Percentiles rank a stretch among this genome's conserved stretches.
phyloP scores from a whole-genome alignment of 352 stramenopile species.

The Hyaloperonospora arabidopsidis region DNA sequence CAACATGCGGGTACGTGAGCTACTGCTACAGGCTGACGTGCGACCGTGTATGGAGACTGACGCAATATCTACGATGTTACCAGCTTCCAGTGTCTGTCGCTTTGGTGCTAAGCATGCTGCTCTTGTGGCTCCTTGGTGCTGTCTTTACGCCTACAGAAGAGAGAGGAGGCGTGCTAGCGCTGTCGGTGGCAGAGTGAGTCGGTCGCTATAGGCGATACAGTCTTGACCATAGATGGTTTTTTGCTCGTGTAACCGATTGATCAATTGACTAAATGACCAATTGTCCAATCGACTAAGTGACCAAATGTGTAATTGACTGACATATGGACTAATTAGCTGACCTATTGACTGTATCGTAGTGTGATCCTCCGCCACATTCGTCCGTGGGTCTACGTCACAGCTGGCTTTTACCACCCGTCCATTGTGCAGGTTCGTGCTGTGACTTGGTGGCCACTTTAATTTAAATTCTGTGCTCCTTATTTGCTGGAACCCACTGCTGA shows the following conservation, averaged over 20 bases:
- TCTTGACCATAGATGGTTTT: too few species aligned
- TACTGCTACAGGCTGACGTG: too few species aligned
- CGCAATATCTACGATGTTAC: neutral
- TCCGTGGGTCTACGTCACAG: slow-evolving; percentile 79
- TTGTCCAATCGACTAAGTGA: neutral
- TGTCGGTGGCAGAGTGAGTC: slow-evolving; percentile 76
- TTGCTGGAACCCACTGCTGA: slow-evolving; percentile 1
- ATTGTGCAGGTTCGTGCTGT: slow-evolving; percentile 43
- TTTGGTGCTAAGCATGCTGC: slow-evolving; percentile 49
- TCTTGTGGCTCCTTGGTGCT: slow-evolving; percentile 68
- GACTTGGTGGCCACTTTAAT: neutral
- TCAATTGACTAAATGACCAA: neutral
- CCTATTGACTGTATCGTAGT: too few species aligned
- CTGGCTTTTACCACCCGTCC: slow-evolving; percentile 80
- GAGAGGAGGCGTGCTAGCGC: slow-evolving; percentile 52
- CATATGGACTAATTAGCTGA: too few species aligned
- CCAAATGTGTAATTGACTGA: neutral
- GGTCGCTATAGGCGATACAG: neutral
- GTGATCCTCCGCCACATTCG: slow-evolving; percentile 81
- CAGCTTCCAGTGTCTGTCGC: slow-evolving; percentile 66
- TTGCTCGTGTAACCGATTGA: too few species aligned
- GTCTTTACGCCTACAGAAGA: slow-evolving; percentile 67
- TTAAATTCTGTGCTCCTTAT: neutral
- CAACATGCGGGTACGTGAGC: slow-evolving; percentile 25
- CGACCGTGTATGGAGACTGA: too few species aligned